A percentile compares a stretch with the other conserved stretches of the same genome.
phyloP scores from a whole-genome alignment of 257 asterid genomes.

The Salvia rosmarinus region DNA sequence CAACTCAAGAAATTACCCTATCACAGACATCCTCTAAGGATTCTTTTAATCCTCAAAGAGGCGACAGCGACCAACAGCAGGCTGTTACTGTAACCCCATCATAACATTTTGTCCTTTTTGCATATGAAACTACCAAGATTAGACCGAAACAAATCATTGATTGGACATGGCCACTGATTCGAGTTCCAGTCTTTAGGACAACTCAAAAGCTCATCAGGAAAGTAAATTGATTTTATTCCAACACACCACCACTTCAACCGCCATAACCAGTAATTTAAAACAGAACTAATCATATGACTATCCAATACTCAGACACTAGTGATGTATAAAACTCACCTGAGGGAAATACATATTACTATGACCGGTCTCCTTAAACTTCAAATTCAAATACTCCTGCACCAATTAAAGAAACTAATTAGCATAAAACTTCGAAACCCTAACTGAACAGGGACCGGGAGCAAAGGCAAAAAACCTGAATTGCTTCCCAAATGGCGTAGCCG shows the following conservation, averaged over 20 bases:
- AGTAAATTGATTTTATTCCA: conserved; percentile 16
- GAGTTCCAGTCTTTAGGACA: neutral
- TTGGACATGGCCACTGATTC: neutral
- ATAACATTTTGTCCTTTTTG: neutral
- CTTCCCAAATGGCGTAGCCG: conserved; percentile 99
- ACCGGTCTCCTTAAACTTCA: conserved; percentile 96
- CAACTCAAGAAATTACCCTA: no score
- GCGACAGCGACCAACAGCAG: no score
- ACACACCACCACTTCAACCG: conserved; percentile 11
- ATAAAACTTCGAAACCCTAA: neutral
- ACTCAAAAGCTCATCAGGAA: conserved; percentile 22
- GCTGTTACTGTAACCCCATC: no score
- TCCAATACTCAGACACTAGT: conserved; percentile 1
- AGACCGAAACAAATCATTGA: neutral
- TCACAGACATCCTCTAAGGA: no score
- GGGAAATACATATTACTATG: conserved; percentile 99
- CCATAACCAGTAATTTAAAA: conserved; percentile 3
- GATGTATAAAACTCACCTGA: conserved; percentile 58
- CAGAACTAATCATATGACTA: neutral
- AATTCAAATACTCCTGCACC: conserved; percentile 91
- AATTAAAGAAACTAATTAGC: conserved; percentile 29
- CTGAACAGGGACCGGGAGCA: neutral
- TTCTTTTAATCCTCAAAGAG: no score
- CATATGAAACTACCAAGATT: neutral
- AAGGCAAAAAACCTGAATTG: conserved; percentile 72